Evolutionary conservation across 768 basidiomycete species (phyloP), one percentile per base, ranked within the genome.

Genomic region (Crucibulum laeve): DNA sequence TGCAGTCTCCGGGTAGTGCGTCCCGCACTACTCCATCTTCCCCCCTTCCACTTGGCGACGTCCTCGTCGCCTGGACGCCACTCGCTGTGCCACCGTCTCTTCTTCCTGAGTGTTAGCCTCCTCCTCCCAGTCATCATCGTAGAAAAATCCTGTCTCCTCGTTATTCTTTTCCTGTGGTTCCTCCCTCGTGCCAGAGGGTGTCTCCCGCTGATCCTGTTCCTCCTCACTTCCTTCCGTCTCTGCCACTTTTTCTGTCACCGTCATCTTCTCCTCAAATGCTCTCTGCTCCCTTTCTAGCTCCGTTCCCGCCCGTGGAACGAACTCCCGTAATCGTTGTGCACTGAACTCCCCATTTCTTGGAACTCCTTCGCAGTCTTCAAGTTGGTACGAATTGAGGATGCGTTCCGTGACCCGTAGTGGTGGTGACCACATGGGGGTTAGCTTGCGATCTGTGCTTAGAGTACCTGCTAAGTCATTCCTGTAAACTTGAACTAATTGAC

Each of bases 401-500:
- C 55, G 26, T 5, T 43, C 32, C 21, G 15, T n/a, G 5, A 62
- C 43, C 1, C 44, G 28, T 1, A 30, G 24, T 10, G 61, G 63
- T 8, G 42, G 19, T 3, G 61, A 62, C 64, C 64, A 67, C 15
- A 41, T 52, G 4, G 57, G 53, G n/a, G 51, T 19, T 0, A 63
- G 44, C 30, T 68, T 66, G 5, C 45, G 13, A 21, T 55, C 45
- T 2, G 59, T 47, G 14, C 42, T 44, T 40, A 59, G 44, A 2
- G 53, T 62, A 39, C 52, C 47, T 28, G 58, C 55, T 1, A 54
- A 42, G 6, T 53, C 41, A 7, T 40, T 57, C 18, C 53, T 26
- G 14, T 57, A 54, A 2, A 68, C 48, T 44, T 68, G 64, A 10
- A 62, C 59, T 4, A 67, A 52, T 7, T 62, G 45, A 0, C 59